These are phyloP conservation scores for Entomortierella parvispora DNA, from an alignment of 192 early-diverging fungal genomes.

Conservation along the genomic window DNA sequence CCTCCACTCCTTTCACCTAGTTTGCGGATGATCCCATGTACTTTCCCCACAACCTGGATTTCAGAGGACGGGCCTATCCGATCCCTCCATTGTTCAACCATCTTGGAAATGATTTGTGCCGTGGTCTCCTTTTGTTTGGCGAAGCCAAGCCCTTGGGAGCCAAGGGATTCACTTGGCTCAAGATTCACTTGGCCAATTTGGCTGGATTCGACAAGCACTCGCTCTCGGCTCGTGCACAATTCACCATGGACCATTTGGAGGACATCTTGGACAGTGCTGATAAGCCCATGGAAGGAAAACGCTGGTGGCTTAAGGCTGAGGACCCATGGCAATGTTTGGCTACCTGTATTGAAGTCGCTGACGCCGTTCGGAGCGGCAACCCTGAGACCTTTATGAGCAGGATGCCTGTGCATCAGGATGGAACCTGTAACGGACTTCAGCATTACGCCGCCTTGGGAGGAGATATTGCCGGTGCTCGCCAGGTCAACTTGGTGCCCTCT, in stretches of 20 bases:
- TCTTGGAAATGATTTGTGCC: slow-evolving; percentile 95
- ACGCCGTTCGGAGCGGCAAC: slow-evolving; percentile 75
- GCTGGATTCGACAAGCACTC: slow-evolving; percentile 93
- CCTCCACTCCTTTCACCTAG: slow-evolving; percentile 48
- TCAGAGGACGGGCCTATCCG: slow-evolving; percentile 97
- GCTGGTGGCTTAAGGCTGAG: slow-evolving; percentile 92
- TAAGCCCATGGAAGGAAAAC: slow-evolving; percentile 77
- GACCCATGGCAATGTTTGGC: slow-evolving; percentile 96
- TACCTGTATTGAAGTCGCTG: slow-evolving; percentile 85
- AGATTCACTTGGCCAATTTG: slow-evolving; percentile 95
- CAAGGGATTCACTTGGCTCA: slow-evolving; percentile 89
- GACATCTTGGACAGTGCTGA: slow-evolving; percentile 87
- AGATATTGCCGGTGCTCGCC: slow-evolving; percentile 84
- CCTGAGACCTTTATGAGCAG: slow-evolving; percentile 76
- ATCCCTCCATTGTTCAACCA: slow-evolving; percentile 97
- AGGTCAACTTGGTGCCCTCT: slow-evolving; percentile 88
- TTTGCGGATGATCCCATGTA: slow-evolving; percentile 90
- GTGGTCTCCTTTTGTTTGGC: slow-evolving; percentile 90
- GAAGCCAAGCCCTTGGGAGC: slow-evolving; percentile 81
- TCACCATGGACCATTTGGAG: slow-evolving; percentile 77
- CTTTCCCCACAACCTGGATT: slow-evolving; percentile 98
- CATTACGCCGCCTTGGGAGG: slow-evolving; percentile 98
- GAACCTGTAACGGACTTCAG: slow-evolving; percentile 98
- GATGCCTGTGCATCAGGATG: slow-evolving; percentile 95
- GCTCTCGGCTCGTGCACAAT: slow-evolving; percentile 83